Evolutionary conservation across 2,329 filamentous ascomycete species (phyloP).

Genomic region (Mariannaea elegans): DNA sequence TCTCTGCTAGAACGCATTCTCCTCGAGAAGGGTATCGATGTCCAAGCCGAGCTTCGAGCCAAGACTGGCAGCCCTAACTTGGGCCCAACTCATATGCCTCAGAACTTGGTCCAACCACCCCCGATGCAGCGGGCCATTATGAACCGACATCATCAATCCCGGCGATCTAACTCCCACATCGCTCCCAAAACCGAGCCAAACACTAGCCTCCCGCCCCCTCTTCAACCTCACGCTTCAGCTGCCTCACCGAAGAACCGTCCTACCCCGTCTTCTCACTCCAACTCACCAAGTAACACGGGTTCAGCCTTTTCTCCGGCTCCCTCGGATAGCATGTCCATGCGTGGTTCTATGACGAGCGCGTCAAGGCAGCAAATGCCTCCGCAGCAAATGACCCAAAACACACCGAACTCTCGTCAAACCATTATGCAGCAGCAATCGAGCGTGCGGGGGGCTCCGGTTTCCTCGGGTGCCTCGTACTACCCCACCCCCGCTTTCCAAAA

Average conservation of each 20-base stretch:
- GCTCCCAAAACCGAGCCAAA: conserved; percentile 76
- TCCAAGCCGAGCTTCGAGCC: conserved; percentile 91
- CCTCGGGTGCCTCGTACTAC: conserved; percentile 70
- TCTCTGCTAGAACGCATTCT: conserved; percentile 94
- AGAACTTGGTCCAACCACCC: conserved; percentile 75
- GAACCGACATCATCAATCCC: conserved; percentile 80
- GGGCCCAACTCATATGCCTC: conserved; percentile 72
- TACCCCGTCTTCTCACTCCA: conserved; percentile 80
- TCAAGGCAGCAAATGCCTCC: conserved; percentile 45
- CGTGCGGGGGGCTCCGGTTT: conserved; percentile 48
- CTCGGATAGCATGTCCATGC: conserved; percentile 59
- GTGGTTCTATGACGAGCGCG: conserved; percentile 47
- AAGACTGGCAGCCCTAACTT: conserved; percentile 90
- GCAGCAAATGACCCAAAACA: conserved; percentile 36
- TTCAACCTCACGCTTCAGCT: conserved; percentile 64
- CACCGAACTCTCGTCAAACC: conserved; percentile 41
- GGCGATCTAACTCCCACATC: conserved; percentile 77
- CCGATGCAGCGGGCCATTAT: conserved; percentile 83
- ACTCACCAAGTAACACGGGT: conserved; percentile 62
- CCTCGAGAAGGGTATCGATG: conserved; percentile 97
- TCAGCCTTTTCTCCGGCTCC: conserved; percentile 55
- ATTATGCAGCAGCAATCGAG: conserved; percentile 46
- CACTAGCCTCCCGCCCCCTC: conserved; percentile 54
- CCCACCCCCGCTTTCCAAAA: conserved; percentile 85
- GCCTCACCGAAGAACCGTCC: conserved; percentile 77